Conservation (phyloP, 345 rosid genomes). For the Punica granatum region DNA sequence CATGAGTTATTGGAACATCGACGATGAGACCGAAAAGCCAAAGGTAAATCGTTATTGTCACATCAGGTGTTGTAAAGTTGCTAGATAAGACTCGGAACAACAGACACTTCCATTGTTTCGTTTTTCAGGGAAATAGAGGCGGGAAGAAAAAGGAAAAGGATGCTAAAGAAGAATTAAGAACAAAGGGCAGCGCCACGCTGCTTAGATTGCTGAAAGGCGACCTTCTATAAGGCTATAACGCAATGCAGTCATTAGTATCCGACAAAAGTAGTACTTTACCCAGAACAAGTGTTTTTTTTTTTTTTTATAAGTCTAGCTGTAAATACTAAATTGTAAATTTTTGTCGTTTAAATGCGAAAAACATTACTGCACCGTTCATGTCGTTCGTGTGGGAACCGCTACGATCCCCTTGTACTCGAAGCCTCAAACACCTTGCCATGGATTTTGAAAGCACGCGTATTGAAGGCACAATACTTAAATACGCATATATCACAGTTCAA, state of each 20-base stretch:
- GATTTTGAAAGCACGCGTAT: no score
- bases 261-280: no score
- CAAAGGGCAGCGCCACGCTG: constrained; percentile 61
- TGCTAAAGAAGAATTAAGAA: constrained; percentile 30
- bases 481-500: no score
- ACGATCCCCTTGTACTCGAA: no score
- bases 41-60: constrained; percentile 30
- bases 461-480: no score
- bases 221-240: constrained; percentile 23
- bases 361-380: not conserved
- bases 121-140: constrained; percentile 49
- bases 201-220: constrained; percentile 51
- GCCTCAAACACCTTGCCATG: no score
- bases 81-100: not conserved
- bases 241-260: no score
- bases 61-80: not conserved
- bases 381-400: no score
- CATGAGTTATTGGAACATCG: constrained; percentile 38
- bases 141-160: constrained; percentile 36
- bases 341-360: not conserved
- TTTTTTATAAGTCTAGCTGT: no score
- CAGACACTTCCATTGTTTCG: not conserved
- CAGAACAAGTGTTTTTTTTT: no score
- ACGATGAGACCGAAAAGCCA: constrained; percentile 55
- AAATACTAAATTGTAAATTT: no score